Percentiles rank a stretch among this genome's conserved stretches.
Conservation (phyloP, 768 basidiomycete genomes). For the Trametes villosa region DNA sequence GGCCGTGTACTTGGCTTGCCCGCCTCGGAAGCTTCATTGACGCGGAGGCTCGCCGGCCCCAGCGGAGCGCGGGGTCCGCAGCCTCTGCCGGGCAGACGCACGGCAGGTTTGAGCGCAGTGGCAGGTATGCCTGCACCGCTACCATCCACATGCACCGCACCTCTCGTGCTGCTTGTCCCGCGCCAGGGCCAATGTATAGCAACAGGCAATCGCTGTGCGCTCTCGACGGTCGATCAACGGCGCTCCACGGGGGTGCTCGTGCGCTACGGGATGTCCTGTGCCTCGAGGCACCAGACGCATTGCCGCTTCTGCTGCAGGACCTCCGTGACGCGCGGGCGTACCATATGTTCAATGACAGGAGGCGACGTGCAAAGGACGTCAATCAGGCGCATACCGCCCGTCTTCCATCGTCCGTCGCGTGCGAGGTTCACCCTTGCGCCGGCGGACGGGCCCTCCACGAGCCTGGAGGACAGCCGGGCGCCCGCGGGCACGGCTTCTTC, state of each 20-base stretch:
- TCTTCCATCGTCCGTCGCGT: neutral
- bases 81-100: slow-evolving; percentile 10
- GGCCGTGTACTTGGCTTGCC: slow-evolving; percentile 16
- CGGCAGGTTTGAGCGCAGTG: slow-evolving; percentile 3
- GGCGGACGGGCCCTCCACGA: slow-evolving; percentile 5
- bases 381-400: neutral
- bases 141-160: slow-evolving; percentile 18
- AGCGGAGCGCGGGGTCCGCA: slow-evolving; percentile 25
- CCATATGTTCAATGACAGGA: neutral
- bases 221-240: neutral
- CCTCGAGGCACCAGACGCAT: neutral
- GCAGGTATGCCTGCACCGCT: slow-evolving; percentile 18
- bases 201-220: neutral
- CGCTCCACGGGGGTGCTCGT: neutral
- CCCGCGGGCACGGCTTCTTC: slow-evolving; percentile 4
- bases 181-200: neutral
- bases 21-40: slow-evolving; percentile 15
- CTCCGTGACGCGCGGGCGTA: neutral
- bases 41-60: slow-evolving; percentile 16
- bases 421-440: neutral
- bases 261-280: neutral
- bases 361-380: slow-evolving; percentile 1
- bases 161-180: neutral
- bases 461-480: slow-evolving; percentile 13
- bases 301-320: neutral